phyloP scores from a whole-genome alignment of 2,329 filamentous ascomycete species.

The Geosmithia putterillii region DNA sequence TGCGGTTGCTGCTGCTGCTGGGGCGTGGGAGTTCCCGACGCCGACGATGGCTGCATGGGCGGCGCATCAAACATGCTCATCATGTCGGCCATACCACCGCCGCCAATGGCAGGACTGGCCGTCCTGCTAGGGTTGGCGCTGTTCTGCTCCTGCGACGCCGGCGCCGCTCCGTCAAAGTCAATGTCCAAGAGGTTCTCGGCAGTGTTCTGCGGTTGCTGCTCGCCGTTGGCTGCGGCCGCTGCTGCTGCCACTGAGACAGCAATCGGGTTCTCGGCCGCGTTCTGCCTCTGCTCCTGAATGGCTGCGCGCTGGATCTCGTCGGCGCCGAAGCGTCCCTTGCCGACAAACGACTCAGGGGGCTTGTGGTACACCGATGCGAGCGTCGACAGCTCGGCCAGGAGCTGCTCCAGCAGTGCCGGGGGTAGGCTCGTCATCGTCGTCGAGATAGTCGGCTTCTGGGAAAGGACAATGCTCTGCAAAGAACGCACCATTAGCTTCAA shows the following conservation, averaged over 20 bases:
- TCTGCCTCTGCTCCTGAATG: constrained; percentile 90
- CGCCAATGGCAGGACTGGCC: constrained; percentile 42
- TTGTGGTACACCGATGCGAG: constrained; percentile 98
- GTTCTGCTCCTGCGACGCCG: constrained; percentile 63
- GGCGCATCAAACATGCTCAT: constrained; percentile 61
- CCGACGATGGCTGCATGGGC: constrained; percentile 19
- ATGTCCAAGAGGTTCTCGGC: constrained; percentile 93
- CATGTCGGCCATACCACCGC: constrained; percentile 47
- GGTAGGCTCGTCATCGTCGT: constrained; percentile 90
- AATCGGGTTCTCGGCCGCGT: constrained; percentile 86
- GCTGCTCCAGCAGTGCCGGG: constrained; percentile 69
- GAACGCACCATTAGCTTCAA: background rate
- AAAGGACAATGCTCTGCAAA: constrained; percentile 65
- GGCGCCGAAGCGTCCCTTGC: constrained; percentile 85
- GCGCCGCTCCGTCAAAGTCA: constrained; percentile 86
- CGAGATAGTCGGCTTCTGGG: constrained; percentile 86
- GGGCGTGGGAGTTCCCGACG: background rate
- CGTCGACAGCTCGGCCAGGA: constrained; percentile 86
- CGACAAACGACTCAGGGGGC: constrained; percentile 93
- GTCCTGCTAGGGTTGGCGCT: constrained; percentile 49
- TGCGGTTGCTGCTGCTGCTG: constrained; percentile 16
- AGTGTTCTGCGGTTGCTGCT: constrained; percentile 50
- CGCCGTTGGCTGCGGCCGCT: constrained; percentile 49
- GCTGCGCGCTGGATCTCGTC: constrained; percentile 91
- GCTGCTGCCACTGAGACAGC: constrained; percentile 70